Evolutionary conservation across 2,329 filamentous ascomycete species (phyloP).

Genomic region (Aschersonia sp.): DNA sequence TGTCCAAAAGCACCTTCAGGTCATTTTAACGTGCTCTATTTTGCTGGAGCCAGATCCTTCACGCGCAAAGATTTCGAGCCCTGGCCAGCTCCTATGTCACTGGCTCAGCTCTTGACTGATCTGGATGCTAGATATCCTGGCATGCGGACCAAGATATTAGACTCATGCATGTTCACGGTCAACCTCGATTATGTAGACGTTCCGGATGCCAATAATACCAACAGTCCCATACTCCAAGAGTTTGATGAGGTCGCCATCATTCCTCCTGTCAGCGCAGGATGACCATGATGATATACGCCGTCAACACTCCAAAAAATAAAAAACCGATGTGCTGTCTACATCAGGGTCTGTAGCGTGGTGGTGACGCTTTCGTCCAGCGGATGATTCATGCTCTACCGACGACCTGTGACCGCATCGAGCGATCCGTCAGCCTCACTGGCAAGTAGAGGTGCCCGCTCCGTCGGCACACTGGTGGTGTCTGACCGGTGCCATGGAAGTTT

Average conservation of each 20-base stretch:
- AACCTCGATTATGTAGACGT: constrained; percentile 73
- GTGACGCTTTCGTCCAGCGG: no score
- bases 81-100: constrained; percentile 49
- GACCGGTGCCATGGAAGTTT: neutral
- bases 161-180: constrained; percentile 62
- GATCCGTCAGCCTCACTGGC: neutral
- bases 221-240: constrained; percentile 41
- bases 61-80: constrained; percentile 54
- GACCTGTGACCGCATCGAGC: neutral
- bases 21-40: constrained; percentile 73
- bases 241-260: constrained; percentile 82
- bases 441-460: neutral
- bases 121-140: constrained; percentile 59
- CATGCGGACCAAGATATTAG: constrained; percentile 53
- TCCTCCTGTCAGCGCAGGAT: constrained; percentile 78
- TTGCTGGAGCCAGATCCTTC: constrained; percentile 59
- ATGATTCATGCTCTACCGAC: neutral
- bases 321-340: neutral
- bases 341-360: neutral
- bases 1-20: constrained; percentile 36
- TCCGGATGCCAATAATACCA: constrained; percentile 25
- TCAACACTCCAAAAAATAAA: neutral
- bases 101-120: constrained; percentile 47
- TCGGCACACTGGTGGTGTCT: neutral
- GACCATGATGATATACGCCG: constrained; percentile 10